Conservation (phyloP, 1,284 basidiomycete species). For the Ganoderma multipileum region DNA sequence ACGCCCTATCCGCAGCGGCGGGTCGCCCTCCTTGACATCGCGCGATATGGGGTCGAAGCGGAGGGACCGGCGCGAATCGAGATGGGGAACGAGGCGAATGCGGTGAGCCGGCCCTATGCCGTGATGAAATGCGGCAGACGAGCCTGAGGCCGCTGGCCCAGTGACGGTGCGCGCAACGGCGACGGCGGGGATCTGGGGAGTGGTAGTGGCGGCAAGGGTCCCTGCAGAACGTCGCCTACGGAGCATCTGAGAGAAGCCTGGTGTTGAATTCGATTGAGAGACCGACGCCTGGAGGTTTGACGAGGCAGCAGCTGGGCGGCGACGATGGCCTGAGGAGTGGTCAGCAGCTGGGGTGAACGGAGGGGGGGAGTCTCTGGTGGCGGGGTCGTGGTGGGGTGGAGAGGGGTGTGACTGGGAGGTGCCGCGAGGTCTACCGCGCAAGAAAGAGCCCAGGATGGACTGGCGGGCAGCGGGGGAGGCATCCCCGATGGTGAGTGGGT, state of each 20-base stretch:
- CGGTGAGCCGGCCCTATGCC: conserved; percentile 48
- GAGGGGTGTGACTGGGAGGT: conserved; percentile 47
- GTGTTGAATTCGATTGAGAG: conserved; percentile 37
- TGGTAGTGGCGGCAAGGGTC: conserved; percentile 38
- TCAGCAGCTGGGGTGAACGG: conserved; percentile 31
- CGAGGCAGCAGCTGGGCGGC: conserved; percentile 39
- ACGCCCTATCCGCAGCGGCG: conserved; percentile 85
- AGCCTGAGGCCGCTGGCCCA: conserved; percentile 26
- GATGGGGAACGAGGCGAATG: conserved; percentile 91
- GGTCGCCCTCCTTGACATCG: conserved; percentile 75
- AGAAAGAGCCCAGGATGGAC: conserved; percentile 47
- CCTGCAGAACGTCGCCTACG: conserved; percentile 46
- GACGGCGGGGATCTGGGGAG: conserved; percentile 39
- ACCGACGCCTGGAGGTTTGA: conserved; percentile 40
- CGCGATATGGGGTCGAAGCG: conserved; percentile 93
- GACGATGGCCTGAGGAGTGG: conserved; percentile 37
- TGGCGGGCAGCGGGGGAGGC: conserved; percentile 43
- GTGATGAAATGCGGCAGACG: conserved; percentile 17
- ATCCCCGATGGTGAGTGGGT: conserved; percentile 39
- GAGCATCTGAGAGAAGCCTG: conserved; percentile 45
- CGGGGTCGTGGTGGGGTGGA: conserved; percentile 37
- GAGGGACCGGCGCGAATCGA: conserved; percentile 89
- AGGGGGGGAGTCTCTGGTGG: conserved; percentile 41
- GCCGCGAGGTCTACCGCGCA: conserved; percentile 47
- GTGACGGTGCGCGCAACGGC: conserved; percentile 37